Base-by-base conservation (phyloP, 2,329 filamentous ascomycete genomes). In the Neonectria punicea region DNA sequence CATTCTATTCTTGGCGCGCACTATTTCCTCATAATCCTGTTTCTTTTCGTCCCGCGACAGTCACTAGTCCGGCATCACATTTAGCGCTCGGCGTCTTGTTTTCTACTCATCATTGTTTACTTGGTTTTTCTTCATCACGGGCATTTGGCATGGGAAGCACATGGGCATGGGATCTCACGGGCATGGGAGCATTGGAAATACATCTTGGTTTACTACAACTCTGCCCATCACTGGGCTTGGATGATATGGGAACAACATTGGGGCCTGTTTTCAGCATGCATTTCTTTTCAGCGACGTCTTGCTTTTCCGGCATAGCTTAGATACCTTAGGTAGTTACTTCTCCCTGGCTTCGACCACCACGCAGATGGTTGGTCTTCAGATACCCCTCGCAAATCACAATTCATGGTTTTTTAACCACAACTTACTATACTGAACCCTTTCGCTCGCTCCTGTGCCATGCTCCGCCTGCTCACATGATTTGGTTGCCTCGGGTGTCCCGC, bases 271-370 rank as follows among this genome's bases (percentile, higher is more conserved):
- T 53, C 30, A 58, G 39, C 30, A 49, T 58, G 54, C 34, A 39
- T 58, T 63, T 34, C 32, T 34, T 34, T 13, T 34, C 34, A 54
- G 54, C 47, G 47, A 50, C 28, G 46, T 28, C 41, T 53, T 55
- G 32, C 22, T 44, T 30, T 22, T 51, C 28, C 46, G 59, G 53
- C 59, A 59, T 63, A 63, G 61, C 54, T 55, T 63, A 63, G 55
- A 63, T 63, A 63, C 61, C 61, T 50, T 63, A 63, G 55, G 50
- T 63, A 63, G 61, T 63, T 63, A 54, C 47, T 63, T 51, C 43
- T 16, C 50, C 39, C 20, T 32, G 41, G 20, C 18, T 36, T 53
- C 20, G 61, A 63, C 53, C 55, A 36, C 50, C 56, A 25, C 20
- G 32, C 28, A 41, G 60, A 18, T 53, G 61, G 55, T 34, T 30